A percentile compares a stretch with the other conserved stretches of the same genome.
Evolutionary conservation across 2,329 filamentous ascomycete species (phyloP).

Genomic region (Sordariomycetes sp.): DNA sequence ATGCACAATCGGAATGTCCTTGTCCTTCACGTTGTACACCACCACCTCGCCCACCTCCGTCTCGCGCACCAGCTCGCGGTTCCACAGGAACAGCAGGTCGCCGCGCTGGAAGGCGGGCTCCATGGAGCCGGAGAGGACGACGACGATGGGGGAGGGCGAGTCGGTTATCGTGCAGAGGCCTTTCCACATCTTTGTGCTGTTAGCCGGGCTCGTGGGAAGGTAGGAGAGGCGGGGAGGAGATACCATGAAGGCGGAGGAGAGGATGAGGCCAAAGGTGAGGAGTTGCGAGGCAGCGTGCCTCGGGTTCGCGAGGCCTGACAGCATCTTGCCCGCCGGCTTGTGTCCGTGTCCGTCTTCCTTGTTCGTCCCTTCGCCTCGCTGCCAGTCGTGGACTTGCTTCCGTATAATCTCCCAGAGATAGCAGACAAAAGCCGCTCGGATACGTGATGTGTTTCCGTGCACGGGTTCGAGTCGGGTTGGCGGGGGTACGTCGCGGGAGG

Average conservation of each 20-base stretch:
- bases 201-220: conserved; percentile 6
- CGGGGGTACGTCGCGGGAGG: not conserved
- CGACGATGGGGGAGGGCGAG: conserved; percentile 65
- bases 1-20: conserved; percentile 97
- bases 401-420: no score
- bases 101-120: conserved; percentile 72
- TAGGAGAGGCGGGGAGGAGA: conserved; percentile 8
- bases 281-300: conserved; percentile 71
- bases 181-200: conserved; percentile 61
- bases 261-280: conserved; percentile 81
- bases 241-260: conserved; percentile 85
- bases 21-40: conserved; percentile 70
- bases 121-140: conserved; percentile 76
- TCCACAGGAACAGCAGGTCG: conserved; percentile 67
- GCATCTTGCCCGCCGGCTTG: conserved; percentile 31
- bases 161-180: conserved; percentile 68
- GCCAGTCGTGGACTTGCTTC: no score
- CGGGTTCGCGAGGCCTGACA: conserved; percentile 58
- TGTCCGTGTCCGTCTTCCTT: not conserved
- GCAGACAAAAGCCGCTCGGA: no score
- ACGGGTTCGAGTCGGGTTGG: not conserved
- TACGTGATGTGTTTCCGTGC: no score
- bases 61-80: conserved; percentile 46
- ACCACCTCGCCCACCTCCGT: conserved; percentile 45
- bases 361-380: not conserved